Base-by-base conservation (phyloP, 2,329 filamentous ascomycete genomes). In the Ophiostoma sp. region DNA sequence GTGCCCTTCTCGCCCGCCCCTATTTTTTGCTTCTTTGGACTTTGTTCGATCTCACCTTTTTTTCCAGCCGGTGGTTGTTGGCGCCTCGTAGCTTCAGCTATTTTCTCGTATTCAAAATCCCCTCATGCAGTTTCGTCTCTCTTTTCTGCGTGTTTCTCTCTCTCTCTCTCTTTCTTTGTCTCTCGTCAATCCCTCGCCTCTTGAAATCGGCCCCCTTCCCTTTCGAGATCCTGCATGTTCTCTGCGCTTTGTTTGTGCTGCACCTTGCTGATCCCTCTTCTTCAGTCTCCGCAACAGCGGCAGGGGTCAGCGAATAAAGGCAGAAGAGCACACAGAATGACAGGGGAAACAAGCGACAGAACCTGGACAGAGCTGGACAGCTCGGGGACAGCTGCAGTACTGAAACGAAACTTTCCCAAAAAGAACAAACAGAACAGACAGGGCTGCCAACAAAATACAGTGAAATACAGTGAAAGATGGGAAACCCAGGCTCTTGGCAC, bases 331-430 rank as follows among this genome's bases (percentile, higher is more conserved):
- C 50, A 55, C 11, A 36, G 36, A 36, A 36, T 17, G 22, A 31
- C 55, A 59, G 55, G 63, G 63, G 15, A 25, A 8, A 3, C 9
- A 39, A 22, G 33, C 22, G 61, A 50, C 17, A 28, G 64, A 31
- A 68, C 12, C 36, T 36, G 11, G 50, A 61, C 15, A 6, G 12
- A 55, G 50, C 50, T 68, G 64, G 64, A 50, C n/a, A 68, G 42
- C 25, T 48, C 17, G 42, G 42, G 42, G 7, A 19, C 7, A 25
- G 64, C 64, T 50, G 64, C 25, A 50, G 64, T 28, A 33, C 22
- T 68, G 64, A 50, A 68, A 68, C 64, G 64, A 68, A 68, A 50
- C 63, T 45, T 31, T 48, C 7, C n/a, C 36, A 66, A 68, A 68
- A 68, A n/a, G 17, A 9, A 48, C 42, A 33, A 17, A 50, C 42